Percentiles rank a stretch among this genome's conserved stretches.
Conservation (phyloP, 73 alveolate genomes). For the Blepharisma stoltei region DNA sequence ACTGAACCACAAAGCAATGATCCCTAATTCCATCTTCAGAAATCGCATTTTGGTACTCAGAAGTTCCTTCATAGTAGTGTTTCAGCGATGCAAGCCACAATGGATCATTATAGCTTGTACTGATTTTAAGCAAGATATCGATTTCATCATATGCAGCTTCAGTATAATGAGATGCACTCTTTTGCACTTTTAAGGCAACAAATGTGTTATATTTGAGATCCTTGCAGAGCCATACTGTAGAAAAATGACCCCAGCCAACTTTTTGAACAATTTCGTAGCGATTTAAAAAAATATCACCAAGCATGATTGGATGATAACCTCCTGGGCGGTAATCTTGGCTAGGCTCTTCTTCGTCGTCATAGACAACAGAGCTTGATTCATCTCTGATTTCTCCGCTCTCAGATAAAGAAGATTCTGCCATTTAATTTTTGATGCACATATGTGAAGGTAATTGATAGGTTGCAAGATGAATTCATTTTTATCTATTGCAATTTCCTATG, state of each 20-base stretch:
- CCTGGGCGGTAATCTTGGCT: conserved; percentile 87
- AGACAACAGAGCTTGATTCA: conserved; percentile 23
- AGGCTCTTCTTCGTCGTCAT: conserved; percentile 90
- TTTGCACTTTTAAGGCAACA: conserved; percentile 93
- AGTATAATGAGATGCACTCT: conserved; percentile 96
- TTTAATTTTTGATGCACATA: too few relatives aligned
- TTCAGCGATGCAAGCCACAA: conserved; percentile 60
- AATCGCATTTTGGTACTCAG: background rate
- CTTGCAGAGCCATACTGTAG: conserved; percentile 98
- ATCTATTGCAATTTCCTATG: too few relatives aligned
- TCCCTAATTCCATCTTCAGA: background rate
- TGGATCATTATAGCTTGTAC: conserved; percentile 68
- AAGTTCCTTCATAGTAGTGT: background rate
- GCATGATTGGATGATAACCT: conserved; percentile 99
- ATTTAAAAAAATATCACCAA: conserved; percentile 93
- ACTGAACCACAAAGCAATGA: conserved; percentile 22
- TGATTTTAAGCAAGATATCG: conserved; percentile 91
- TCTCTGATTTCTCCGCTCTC: too few relatives aligned
- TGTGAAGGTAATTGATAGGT: too few relatives aligned
- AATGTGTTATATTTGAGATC: conserved; percentile 80
- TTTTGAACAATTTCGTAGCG: conserved; percentile 93
- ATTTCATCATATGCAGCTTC: conserved; percentile 99
- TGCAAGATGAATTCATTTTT: too few relatives aligned
- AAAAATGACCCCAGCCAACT: conserved; percentile 99
- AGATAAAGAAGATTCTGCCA: too few relatives aligned